Percentiles rank a stretch among this genome's conserved stretches.
Conservation (phyloP, 169 alveolate genomes). For the Eimeria acervulina region DNA sequence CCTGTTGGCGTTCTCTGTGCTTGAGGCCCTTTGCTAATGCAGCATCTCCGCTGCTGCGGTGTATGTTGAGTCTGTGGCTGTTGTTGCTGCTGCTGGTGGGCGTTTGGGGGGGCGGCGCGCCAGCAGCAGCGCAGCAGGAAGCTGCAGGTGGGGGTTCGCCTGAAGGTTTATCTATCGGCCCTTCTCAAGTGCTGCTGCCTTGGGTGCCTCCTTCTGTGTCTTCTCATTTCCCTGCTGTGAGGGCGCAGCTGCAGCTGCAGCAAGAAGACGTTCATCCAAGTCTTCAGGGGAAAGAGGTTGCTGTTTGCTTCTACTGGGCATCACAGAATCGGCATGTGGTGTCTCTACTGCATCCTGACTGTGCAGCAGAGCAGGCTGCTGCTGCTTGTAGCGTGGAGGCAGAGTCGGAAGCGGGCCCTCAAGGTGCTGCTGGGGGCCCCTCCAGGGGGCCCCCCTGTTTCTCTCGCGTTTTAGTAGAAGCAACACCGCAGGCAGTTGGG, state of each 20-base stretch:
- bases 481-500: background rate
- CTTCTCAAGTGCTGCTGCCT: slow-evolving; percentile 80
- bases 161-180: slow-evolving; percentile 66
- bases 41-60: background rate
- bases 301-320: slow-evolving; percentile 66
- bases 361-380: slow-evolving; percentile 63
- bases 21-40: background rate
- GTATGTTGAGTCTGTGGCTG: background rate
- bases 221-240: slow-evolving; percentile 50
- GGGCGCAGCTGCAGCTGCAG: slow-evolving; percentile 69
- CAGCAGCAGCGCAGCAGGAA: background rate
- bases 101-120: no score
- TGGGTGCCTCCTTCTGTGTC: slow-evolving; percentile 72
- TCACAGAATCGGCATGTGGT: slow-evolving; percentile 70
- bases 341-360: slow-evolving; percentile 63
- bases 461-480: slow-evolving; percentile 74
- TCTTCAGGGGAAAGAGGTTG: background rate
- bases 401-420: background rate
- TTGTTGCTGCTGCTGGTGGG: background rate
- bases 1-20: no score
- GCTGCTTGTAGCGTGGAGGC: slow-evolving; percentile 31
- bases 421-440: background rate
- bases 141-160: background rate
- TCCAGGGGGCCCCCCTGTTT: slow-evolving; percentile 22
- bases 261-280: slow-evolving; percentile 16